Evolutionary conservation across 2,329 filamentous ascomycete species (phyloP).

Genomic region (Alternaria panax): DNA sequence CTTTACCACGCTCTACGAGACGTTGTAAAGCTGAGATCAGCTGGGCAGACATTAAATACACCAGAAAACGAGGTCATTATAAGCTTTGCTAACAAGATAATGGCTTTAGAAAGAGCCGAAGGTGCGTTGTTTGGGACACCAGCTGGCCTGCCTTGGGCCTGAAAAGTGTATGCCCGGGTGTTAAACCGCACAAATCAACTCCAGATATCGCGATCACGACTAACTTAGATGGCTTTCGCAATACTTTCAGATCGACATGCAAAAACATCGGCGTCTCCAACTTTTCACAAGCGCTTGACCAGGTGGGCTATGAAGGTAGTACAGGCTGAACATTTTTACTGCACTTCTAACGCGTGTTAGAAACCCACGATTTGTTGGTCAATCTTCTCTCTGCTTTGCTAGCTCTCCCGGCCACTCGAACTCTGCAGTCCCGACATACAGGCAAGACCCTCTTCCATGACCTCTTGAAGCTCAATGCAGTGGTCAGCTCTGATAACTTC

Average conservation of each 20-base stretch:
- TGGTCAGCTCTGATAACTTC: background rate
- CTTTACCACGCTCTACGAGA: no score
- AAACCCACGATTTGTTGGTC: background rate
- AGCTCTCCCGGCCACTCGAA: background rate
- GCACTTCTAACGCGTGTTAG: constrained; percentile 1
- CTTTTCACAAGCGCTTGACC: background rate
- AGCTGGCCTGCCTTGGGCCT: no score
- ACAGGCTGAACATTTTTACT: background rate
- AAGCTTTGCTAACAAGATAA: no score
- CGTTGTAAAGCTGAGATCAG: no score
- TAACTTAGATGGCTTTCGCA: constrained; percentile 19
- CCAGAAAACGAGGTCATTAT: no score
- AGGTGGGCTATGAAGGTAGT: constrained; percentile 4
- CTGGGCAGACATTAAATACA: no score
- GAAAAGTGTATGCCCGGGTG: no score
- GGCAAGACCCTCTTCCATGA: background rate
- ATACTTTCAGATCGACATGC: constrained; percentile 6
- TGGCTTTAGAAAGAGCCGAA: no score
- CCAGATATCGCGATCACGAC: no score
- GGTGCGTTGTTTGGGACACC: no score
- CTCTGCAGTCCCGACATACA: background rate
- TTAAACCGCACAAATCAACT: no score
- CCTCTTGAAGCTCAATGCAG: background rate
- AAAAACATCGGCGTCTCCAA: background rate
- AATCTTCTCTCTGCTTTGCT: background rate